These are phyloP conservation scores for Penicillium paneum DNA, from an alignment of 2,329 filamentous ascomycete species.

Conservation along the genomic window DNA sequence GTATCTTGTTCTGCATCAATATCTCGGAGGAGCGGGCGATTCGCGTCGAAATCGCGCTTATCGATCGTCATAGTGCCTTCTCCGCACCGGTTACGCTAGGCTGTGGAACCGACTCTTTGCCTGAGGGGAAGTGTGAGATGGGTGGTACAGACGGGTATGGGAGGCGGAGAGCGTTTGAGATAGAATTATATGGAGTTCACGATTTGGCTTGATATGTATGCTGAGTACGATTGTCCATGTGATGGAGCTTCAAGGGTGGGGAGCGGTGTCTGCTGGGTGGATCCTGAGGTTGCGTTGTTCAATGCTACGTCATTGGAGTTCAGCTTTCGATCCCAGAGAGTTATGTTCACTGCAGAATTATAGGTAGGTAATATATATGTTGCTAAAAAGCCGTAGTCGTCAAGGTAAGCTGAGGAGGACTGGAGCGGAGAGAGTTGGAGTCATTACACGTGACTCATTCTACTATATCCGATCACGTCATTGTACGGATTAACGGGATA, in stretches of 20 bases:
- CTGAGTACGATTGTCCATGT: neutral
- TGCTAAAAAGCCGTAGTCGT: neutral
- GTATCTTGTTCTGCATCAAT: slow-evolving; percentile 10
- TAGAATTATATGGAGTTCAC: neutral
- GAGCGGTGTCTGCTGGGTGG: slow-evolving; percentile 21
- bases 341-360: neutral
- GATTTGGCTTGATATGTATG: neutral
- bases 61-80: slow-evolving; percentile 37
- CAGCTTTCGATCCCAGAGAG: neutral
- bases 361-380: neutral
- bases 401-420: neutral
- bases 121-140: neutral
- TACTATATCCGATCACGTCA: neutral
- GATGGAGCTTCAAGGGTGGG: slow-evolving; percentile 14
- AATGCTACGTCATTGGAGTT: slow-evolving; percentile 23
- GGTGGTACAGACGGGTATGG: neutral
- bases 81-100: slow-evolving; percentile 4
- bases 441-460: slow-evolving; percentile 7
- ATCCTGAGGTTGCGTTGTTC: slow-evolving; percentile 19
- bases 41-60: slow-evolving; percentile 48
- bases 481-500: neutral
- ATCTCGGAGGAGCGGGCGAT: slow-evolving; percentile 36
- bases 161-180: neutral
- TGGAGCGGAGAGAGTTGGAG: slow-evolving; percentile 9
- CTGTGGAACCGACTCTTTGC: neutral